These are phyloP conservation scores for Aegilops longissima DNA, from an alignment of 176 grass and related monocot species.

Conservation along the genomic window DNA sequence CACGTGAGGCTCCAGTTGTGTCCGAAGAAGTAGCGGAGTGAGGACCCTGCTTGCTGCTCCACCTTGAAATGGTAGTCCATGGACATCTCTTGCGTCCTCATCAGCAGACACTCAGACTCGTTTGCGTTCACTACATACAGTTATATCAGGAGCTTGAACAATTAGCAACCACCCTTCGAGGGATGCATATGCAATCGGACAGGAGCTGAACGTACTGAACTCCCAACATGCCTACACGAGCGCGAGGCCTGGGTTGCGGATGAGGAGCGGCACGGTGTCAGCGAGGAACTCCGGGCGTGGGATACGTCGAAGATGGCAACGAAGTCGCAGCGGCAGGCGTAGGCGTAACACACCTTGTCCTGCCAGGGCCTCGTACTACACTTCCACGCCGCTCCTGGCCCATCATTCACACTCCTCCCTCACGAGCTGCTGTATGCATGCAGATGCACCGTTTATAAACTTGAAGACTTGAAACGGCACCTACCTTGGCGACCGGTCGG, in stretches of 20 bases:
- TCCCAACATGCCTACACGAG: conserved; percentile 69
- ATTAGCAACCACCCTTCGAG: no score
- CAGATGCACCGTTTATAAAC: no score
- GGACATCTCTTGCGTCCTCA: no score
- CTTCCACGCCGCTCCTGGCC: conserved; percentile 45
- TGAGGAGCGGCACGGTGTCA: conserved; percentile 56
- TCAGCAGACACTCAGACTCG: no score
- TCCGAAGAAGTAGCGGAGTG: no score
- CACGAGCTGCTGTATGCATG: conserved; percentile 49
- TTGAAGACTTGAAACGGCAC: no score
- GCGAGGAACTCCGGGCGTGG: conserved; percentile 35
- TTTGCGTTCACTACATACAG: no score
- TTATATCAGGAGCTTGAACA: no score
- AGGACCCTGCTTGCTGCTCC: no score
- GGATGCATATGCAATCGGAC: no score
- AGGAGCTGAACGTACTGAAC: background rate
- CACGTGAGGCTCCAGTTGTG: no score
- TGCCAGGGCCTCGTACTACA: conserved; percentile 26
- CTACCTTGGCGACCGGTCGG: conserved; percentile 25
- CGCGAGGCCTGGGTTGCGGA: conserved; percentile 54
- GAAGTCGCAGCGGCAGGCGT: conserved; percentile 54
- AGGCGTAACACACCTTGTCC: conserved; percentile 53
- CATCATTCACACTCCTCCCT: conserved; percentile 55
- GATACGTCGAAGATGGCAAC: conserved; percentile 68
- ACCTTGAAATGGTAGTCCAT: no score